Evolutionary conservation across 192 early-diverging fungal species (phyloP).

Genomic region (Tieghemiomyces parasiticus): DNA sequence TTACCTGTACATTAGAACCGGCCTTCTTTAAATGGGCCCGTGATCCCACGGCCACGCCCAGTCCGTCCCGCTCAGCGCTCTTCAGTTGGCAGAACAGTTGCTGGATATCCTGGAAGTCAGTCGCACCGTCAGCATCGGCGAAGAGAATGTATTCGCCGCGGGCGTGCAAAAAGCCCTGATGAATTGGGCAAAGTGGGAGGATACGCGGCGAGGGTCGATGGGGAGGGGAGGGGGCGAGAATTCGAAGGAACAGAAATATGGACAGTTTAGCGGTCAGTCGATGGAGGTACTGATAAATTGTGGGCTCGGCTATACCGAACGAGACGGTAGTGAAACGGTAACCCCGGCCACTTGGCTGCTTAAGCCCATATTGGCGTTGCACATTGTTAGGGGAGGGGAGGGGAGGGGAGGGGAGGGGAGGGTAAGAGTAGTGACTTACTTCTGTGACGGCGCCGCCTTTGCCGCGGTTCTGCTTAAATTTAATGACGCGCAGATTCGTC

Average conservation of each 20-base stretch:
- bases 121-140: constrained; percentile 94
- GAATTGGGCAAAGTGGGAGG: no score
- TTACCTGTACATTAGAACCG: constrained; percentile 76
- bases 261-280: no score
- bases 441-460: constrained; percentile 90
- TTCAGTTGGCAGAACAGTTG: constrained; percentile 32
- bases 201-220: no score
- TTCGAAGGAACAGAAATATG: no score
- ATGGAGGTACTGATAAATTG: no score
- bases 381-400: no score
- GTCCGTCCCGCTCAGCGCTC: constrained; percentile 24
- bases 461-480: constrained; percentile 68
- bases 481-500: constrained; percentile 53
- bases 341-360: no score
- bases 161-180: constrained; percentile 67
- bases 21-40: constrained; percentile 66
- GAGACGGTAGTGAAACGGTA: no score
- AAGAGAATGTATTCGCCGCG: constrained; percentile 67
- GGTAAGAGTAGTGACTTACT: constrained; percentile 24
- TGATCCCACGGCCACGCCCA: constrained; percentile 71
- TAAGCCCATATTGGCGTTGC: no score
- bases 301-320: no score
- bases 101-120: constrained; percentile 75
- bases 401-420: no score
- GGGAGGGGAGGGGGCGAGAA: no score